Evolutionary conservation across 176 grass and related monocot species (phyloP).

Genomic region (Oryza meridionalis): DNA sequence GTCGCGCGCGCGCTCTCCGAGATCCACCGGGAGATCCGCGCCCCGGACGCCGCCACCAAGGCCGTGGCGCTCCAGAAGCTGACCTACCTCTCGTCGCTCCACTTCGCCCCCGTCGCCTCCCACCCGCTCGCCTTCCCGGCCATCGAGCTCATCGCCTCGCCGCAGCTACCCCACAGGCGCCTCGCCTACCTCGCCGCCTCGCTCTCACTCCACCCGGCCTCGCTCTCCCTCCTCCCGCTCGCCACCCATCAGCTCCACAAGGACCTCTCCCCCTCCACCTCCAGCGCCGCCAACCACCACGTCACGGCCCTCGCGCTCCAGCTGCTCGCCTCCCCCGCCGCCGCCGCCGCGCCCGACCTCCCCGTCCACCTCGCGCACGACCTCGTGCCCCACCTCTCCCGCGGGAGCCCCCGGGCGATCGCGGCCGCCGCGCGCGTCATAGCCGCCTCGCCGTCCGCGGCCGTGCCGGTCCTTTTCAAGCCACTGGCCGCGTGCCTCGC

Average conservation of each 20-base stretch:
- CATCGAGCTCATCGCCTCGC: slow-evolving; percentile 86
- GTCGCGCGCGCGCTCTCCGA: slow-evolving; percentile 69
- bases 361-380: slow-evolving; percentile 69
- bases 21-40: slow-evolving; percentile 95
- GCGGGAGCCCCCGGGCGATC: slow-evolving; percentile 56
- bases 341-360: slow-evolving; percentile 60
- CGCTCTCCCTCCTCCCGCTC: slow-evolving; percentile 78
- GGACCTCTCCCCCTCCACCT: slow-evolving; percentile 65
- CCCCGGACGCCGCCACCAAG: slow-evolving; percentile 65
- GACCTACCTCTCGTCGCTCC: slow-evolving; percentile 80
- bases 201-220: slow-evolving; percentile 76
- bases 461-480: slow-evolving; percentile 80
- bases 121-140: slow-evolving; percentile 78
- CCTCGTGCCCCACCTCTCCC: slow-evolving; percentile 67
- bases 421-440: slow-evolving; percentile 65
- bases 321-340: slow-evolving; percentile 62
- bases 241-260: slow-evolving; percentile 88
- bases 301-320: slow-evolving; percentile 67
- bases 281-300: slow-evolving; percentile 44
- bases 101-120: slow-evolving; percentile 54
- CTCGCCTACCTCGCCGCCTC: slow-evolving; percentile 84
- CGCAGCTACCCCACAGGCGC: slow-evolving; percentile 62
- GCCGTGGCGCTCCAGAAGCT: slow-evolving; percentile 79
- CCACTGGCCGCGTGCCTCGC: slow-evolving; percentile 83
- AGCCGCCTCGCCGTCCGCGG: slow-evolving; percentile 52